phyloP scores from a whole-genome alignment of 352 stramenopile genomes.

The Pythium dissimile region DNA sequence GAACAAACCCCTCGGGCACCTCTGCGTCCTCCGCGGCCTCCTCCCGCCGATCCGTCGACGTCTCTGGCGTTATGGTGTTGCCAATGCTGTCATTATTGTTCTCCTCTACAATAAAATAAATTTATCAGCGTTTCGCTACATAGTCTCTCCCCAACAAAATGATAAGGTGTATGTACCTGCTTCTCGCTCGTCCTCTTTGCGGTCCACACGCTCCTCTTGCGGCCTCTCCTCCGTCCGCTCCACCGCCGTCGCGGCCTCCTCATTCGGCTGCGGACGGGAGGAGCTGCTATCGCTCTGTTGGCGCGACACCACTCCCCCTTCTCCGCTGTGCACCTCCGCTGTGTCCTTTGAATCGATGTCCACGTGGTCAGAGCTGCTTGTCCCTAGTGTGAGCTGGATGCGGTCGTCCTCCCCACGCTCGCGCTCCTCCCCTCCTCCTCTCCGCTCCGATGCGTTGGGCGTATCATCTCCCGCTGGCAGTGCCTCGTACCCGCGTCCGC shows the following conservation, averaged over 20 bases:
- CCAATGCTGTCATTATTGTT: conserved; percentile 2
- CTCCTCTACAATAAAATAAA: neutral
- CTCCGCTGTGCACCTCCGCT: neutral
- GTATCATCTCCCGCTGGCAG: conserved; percentile 37
- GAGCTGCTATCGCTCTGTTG: neutral
- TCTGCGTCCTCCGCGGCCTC: neutral
- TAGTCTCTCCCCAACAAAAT: too few relatives aligned
- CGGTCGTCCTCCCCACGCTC: conserved; percentile 21
- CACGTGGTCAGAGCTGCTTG: conserved; percentile 10
- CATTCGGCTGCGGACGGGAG: neutral
- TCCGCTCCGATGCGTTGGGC: conserved; percentile 29
- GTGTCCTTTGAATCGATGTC: conserved; percentile 6
- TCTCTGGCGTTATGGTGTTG: neutral
- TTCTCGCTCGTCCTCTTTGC: conserved; percentile 1
- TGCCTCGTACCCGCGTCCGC: conserved; percentile 53
- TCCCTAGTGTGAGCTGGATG: conserved; percentile 16
- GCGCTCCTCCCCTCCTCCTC: conserved; percentile 21
- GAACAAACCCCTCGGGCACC: conserved; percentile 37
- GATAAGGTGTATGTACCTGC: neutral
- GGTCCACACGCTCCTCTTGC: conserved; percentile 11
- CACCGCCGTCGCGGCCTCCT: neutral
- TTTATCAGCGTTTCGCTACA: neutral
- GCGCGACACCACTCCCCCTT: neutral
- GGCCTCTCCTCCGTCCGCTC: neutral
- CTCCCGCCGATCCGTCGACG: neutral